Evolutionary conservation across 1,284 basidiomycete species (phyloP), one percentile per base, ranked within the genome.

Genomic region (Sphaerobolus stellatus): DNA sequence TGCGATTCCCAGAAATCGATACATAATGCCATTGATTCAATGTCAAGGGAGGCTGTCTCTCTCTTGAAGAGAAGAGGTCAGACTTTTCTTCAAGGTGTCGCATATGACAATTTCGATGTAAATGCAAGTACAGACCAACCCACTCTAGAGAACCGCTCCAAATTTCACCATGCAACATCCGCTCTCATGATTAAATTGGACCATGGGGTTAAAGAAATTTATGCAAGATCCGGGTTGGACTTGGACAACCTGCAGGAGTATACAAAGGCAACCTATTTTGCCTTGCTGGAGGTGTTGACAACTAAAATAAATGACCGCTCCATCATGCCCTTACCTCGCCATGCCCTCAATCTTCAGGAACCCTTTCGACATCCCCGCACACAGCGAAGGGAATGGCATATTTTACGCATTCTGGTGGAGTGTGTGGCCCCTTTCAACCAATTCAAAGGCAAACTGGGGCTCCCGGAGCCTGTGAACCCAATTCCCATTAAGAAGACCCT

Each of bases 41-140:
- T 43, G 9, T 43, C 41, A 8, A 13, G 24, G 9, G 20, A 9
- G 41, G 20, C 41, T 22, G 9, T 11, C 9, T 11, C 14, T 11
- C 9, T 11, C 9, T 16, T 43, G 11, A 16, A 13, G 11, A 9
- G 24, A 20, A 13, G 11, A 8, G 41, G 41, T 9, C 41, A 43
- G 20, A 43, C 41, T 13, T 22, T 43, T 13, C 9, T 22, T 9
- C 24, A 22, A 16, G 9, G 16, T 11, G 9, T 43, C 20, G 41
- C 41, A 43, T 43, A 43, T 22, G 41, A 43, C 41, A 43, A 43
- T 43, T 43, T 43, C 24, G 41, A 43, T 22, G 20, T 43, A 22
- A 43, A 43, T 22, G 20, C 20, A 22, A 11, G 20, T 11, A 20
- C 41, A 9, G 20, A 43, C 24, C 16, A 11, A 20, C 41, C 41